Evolutionary conservation across 768 basidiomycete species (phyloP), one percentile per base, ranked within the genome.

Genomic region (Serendipita vermifera): DNA sequence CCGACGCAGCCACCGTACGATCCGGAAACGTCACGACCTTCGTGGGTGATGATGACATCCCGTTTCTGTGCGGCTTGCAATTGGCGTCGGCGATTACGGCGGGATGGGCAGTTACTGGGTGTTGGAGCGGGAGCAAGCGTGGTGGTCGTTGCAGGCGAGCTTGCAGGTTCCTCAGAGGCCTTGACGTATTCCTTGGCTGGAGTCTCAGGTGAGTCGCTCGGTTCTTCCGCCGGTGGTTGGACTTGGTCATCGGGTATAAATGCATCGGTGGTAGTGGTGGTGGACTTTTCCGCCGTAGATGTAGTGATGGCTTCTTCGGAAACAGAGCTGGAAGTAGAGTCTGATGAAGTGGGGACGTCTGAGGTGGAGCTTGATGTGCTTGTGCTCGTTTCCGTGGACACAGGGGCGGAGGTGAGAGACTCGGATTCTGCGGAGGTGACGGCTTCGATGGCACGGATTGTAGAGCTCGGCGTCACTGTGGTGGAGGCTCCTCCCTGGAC

Each of bases 1-100:
- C 24, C 38, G 33, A 39, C 55, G 38, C 55, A 56, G 3, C 55
- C 55, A 38, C 55, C 31, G 31, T 22, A 51, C 27, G 46, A 7
- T 6, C 46, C 46, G n/a, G 46, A 51, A n/a, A 29, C 46, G 31
- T 51, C 46, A 15, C 46, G 17, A 3, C 22, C 20, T 3, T 6
- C n/a, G 46, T 51, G n/a, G n/a, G n/a, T 6, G 46, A 51, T n/a
- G 27, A 51, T n/a, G 20, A 51, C 29, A n/a, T 39, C 35, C 22
- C 55, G 33, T 6, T 6, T 11, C 17, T 43, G 40, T n/a, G 26
- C 6, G 40, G 9, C 5, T 22, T 13, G 22, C 36, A 22, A 39
- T 15, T 11, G 35, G 9, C 31, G 38, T 7, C 55, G 38, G 36
- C 35, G 35, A 22, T 13, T 38, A n/a, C 55, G 24, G 36, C 55